Base-by-base conservation (phyloP, 352 stramenopile species). In the Phytophthora pisi region DNA sequence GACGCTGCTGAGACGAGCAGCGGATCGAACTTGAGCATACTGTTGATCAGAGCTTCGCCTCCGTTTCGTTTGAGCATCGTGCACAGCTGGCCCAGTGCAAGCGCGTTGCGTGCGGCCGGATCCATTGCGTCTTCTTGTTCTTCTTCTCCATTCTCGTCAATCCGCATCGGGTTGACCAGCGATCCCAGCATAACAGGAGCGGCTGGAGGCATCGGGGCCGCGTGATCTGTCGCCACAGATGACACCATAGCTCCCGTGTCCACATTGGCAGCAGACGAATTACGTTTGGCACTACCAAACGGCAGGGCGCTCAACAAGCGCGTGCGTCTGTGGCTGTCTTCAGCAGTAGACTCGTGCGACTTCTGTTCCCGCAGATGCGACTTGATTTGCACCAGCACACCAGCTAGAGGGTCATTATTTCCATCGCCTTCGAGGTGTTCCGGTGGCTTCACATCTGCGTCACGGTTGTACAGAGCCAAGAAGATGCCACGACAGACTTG, bases 1-100 rank as follows among this genome's bases (percentile, higher is more conserved):
- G 76, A 77, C 2, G 64, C 20, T 1, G 71, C 56, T 9, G 78
- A 88, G 3, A 88, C 73, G 10, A 77, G 52, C 10, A 89, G 43
- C 18, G 82, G 80, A 47, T 91, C 80, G 18, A 91, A 86, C 20
- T 78, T 78, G 5, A 88, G 78, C 78, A 91, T 88, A 18, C 66
- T 78, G 26, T 84, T 76, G 34, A 88, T 52, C 63, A 91, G 72
- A 0, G 68, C 74, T 57, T 77, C 72, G 2, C 82, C 82, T 5
- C 66, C 70, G 10, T 70, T 62, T 2, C 70, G 80, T 8, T 59
- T 72, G 3, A 91, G 57, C 82, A 91, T 87, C 8, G 65, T 45
- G 30, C 74, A 56, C 26, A 91, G 53, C 50, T 88, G 82, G 8
- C 68, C 75, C 53, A 79, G 30, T 2, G 78, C 78, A 23, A 88